Percentiles rank a stretch among this genome's conserved stretches.
Conservation (phyloP, 2,329 filamentous ascomycete species). For the Claviceps africana region DNA sequence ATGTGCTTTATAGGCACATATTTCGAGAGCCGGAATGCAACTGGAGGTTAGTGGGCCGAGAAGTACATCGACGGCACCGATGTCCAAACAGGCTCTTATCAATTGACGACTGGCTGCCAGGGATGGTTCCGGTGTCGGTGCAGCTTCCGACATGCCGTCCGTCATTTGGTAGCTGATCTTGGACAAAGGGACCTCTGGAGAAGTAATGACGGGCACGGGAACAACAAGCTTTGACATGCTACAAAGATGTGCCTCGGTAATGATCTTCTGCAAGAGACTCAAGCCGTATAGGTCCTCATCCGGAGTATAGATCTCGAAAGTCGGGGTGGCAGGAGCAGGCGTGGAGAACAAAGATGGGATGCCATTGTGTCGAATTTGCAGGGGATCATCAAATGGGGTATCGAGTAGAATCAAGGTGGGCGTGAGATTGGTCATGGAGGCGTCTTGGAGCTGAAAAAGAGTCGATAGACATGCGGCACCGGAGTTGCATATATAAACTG, state of each 20-base stretch:
- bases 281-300: conserved; percentile 42
- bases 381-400: conserved; percentile 35
- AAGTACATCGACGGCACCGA: conserved; percentile 76
- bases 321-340: conserved; percentile 22
- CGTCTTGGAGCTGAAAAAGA: conserved; percentile 38
- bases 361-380: conserved; percentile 19
- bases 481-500: conserved; percentile 41
- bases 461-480: conserved; percentile 39
- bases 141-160: conserved; percentile 24
- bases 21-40: conserved; percentile 59
- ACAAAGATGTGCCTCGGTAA: conserved; percentile 42
- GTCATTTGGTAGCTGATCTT: conserved; percentile 20
- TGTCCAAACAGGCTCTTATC: conserved; percentile 64
- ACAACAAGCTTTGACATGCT: conserved; percentile 43
- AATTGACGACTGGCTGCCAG: conserved; percentile 23
- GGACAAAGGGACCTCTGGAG: conserved; percentile 17
- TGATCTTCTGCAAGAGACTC: conserved; percentile 39
- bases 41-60: conserved; percentile 63
- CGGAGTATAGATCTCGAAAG: conserved; percentile 25
- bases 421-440: conserved; percentile 35
- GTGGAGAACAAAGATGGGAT: conserved; percentile 32
- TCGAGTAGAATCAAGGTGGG: conserved; percentile 46
- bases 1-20: conserved; percentile 72
- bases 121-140: conserved; percentile 11
- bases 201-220: conserved; percentile 39